Evolutionary conservation across 2,329 filamentous ascomycete species (phyloP).

Genomic region (Fusarium cyanostomum): DNA sequence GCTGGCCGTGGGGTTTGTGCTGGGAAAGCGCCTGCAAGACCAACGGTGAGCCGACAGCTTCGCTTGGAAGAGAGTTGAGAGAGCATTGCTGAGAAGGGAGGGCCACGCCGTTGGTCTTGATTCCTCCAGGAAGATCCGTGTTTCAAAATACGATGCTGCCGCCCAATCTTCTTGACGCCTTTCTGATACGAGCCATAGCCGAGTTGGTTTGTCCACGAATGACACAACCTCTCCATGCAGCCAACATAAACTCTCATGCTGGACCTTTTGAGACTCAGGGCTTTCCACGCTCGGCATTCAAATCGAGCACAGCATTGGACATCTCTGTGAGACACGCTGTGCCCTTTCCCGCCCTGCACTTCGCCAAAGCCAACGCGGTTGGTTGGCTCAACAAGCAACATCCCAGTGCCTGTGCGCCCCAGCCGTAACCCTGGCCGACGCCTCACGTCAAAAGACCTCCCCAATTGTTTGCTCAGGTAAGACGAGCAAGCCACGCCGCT

Average conservation of each 20-base stretch:
- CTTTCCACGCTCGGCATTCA: conserved; percentile 3
- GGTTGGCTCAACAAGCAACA: conserved; percentile 14
- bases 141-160: conserved; percentile 4
- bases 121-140: conserved; percentile 7
- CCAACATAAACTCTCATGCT: too few relatives aligned
- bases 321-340: conserved; percentile 35
- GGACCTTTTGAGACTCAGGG: conserved; percentile 18
- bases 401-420: conserved; percentile 7
- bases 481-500: background rate
- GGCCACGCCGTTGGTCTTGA: background rate
- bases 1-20: background rate
- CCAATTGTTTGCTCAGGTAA: background rate
- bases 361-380: conserved; percentile 16
- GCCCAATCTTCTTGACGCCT: background rate
- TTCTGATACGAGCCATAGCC: background rate
- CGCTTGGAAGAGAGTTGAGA: background rate
- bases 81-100: background rate
- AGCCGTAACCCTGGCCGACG: conserved; percentile 1
- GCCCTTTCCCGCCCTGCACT: conserved; percentile 10
- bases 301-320: conserved; percentile 1
- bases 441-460: background rate
- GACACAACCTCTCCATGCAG: background rate
- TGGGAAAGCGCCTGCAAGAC: background rate
- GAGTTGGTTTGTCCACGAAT: background rate
- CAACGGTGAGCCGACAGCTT: background rate